Base-by-base conservation (phyloP, 331 rosid genomes). In the Spiraea crenata region DNA sequence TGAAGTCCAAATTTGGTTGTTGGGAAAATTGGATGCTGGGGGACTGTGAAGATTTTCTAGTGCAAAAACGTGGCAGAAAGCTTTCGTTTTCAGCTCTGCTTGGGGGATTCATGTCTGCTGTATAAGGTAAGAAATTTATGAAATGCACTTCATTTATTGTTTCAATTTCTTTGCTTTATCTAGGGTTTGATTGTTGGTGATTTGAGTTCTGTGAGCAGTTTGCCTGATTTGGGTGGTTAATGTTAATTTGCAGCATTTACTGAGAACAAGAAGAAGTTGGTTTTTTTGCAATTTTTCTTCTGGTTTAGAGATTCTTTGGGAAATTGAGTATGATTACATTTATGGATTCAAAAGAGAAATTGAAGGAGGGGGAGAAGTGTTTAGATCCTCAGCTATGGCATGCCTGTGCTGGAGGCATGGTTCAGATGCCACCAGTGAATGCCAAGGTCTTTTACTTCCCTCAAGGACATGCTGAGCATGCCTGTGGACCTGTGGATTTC, bases 321-420 rank as follows among this genome's bases (percentile, higher is more conserved):
- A 7, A 44, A 64, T 60, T 49, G 84, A 86, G 31, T 82, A 95
- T 95, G 96, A 87, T 91, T 82, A 81, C 93, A n/a, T 91, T 95
- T 71, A 85, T 93, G 91, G 96, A 93, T 46, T 71, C 97, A 37
- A 91, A 85, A 47, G 95, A 91, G 73, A 87, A 91, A 64, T 25
- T 79, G 67, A 84, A 88, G 75, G 93, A 85, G 70, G 86, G 71
- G 61, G 97, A 85, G 8, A 89, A 77, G 79, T 85, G 87, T 64
- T 80, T 93, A 76, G 96, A 91, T 74, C 88, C 95, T 74, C 92
- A 87, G 64, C 80, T 93, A 63, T 93, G 99, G 97, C 97, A 93
- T 76, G 99, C 97, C 34, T 93, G 99, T 65, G 97, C 99, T 4
- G 99, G 99, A 62, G 96, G 92, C 4, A 93, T 93, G 95, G 92